Conservation (phyloP, 2,329 filamentous ascomycete genomes). For the Trichoderma hamatum region DNA sequence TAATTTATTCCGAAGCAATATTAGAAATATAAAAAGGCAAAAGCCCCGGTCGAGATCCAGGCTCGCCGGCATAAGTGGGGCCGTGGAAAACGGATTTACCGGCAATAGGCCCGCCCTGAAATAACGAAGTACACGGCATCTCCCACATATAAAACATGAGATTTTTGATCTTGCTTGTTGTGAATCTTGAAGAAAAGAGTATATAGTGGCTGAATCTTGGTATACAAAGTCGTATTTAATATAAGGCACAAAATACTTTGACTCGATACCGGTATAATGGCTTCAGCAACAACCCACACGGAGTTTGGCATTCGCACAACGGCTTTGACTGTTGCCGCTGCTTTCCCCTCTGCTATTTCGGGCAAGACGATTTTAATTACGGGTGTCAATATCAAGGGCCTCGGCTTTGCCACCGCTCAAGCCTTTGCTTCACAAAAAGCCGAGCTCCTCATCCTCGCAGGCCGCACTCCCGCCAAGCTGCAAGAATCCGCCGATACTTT, state of each 20-base stretch:
- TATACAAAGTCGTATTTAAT: no score
- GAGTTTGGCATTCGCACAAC: conserved; percentile 13
- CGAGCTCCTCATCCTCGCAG: conserved; percentile 17
- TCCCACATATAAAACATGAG: neutral
- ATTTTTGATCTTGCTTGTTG: no score
- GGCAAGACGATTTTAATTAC: conserved; percentile 16
- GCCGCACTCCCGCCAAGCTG: conserved; percentile 19
- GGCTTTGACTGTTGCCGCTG: neutral
- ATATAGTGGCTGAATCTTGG: neutral
- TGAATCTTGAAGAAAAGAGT: neutral
- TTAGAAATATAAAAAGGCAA: neutral
- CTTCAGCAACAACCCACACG: conserved; percentile 11
- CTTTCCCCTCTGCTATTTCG: conserved; percentile 6
- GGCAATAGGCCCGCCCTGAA: neutral
- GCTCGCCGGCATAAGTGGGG: neutral
- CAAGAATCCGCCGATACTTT: conserved; percentile 13
- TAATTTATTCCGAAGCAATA: neutral
- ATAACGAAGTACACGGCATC: neutral
- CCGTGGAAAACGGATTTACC: conserved; percentile 23
- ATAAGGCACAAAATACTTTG: neutral
- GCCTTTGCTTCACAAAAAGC: conserved; percentile 19
- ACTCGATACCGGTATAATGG: neutral
- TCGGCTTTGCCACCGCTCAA: conserved; percentile 23
- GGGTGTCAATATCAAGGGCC: conserved; percentile 21
- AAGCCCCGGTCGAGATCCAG: neutral